Base-by-base conservation (phyloP, 2,329 filamentous ascomycete species). In the Alternaria tenuissima region DNA sequence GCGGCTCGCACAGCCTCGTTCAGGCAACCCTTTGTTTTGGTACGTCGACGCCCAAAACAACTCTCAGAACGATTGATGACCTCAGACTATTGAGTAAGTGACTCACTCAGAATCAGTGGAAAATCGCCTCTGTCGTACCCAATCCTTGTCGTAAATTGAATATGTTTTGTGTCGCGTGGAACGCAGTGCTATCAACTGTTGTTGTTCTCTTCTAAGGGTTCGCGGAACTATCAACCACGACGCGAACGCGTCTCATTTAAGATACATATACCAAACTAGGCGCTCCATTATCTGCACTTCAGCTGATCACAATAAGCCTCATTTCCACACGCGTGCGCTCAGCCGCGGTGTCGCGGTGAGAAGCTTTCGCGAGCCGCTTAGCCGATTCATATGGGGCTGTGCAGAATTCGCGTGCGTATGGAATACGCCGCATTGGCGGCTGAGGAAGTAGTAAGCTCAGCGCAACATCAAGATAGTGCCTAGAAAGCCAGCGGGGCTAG, bases 281-380 rank as follows among this genome's bases (percentile, higher is more conserved):
- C 39, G 18, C 39, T 30, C 34, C 42, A 39, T 38, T 46, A 49
- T 55, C 18, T 55, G 52, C 30, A 34, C 38, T 49, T 44, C 57
- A 59, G 57, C 52, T 59, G 57, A 59, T 59, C 36, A 14, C 12
- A 22, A 59, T 43, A 59, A 59, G 56, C 56, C 51, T 32, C 51
- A 55, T 55, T 59, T 47, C 52, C 43, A 53, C 56, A 55, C 36
- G 36, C 57, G 38, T 36, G 38, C 51, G 20, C 39, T 59, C 51
- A 59, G 56, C 56, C 36, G 52, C 57, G 38, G 30, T 44, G 43
- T 43, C 28, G 52, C 46, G 32, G 46, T 49, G 20, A 49, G 32
- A 3, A 38, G 43, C 52, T 24, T 46, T 51, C 57, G 57, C 28
- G n/a, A 49, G 52, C 56, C 56, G 52, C 36, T 48, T 55, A 36